These are phyloP conservation scores for Geosmithia flava DNA, from an alignment of 2,329 filamentous ascomycete genomes.

Conservation along the genomic window DNA sequence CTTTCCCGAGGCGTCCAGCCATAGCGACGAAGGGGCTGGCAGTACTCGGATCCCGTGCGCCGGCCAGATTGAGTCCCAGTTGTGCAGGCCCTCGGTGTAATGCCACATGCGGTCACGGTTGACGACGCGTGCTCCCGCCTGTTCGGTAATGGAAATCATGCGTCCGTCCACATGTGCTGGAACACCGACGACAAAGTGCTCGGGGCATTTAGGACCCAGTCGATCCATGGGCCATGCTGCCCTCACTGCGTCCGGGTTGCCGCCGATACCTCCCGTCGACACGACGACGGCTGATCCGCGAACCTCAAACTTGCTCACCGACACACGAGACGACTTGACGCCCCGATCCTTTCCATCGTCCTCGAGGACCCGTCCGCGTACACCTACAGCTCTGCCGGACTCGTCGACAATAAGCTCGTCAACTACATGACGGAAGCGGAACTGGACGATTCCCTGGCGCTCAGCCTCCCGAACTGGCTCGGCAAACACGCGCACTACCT, in stretches of 20 bases:
- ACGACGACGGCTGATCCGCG: slow-evolving; percentile 39
- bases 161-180: slow-evolving; percentile 53
- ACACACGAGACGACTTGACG: slow-evolving; percentile 33
- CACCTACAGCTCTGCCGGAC: slow-evolving; percentile 36
- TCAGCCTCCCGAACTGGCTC: slow-evolving; percentile 43
- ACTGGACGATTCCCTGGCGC: slow-evolving; percentile 38
- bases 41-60: slow-evolving; percentile 47
- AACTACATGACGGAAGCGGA: slow-evolving; percentile 43
- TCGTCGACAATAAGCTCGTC: slow-evolving; percentile 41
- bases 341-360: slow-evolving; percentile 37
- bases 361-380: slow-evolving; percentile 40
- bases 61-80: slow-evolving; percentile 53
- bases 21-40: slow-evolving; percentile 47
- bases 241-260: slow-evolving; percentile 48
- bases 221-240: slow-evolving; percentile 44
- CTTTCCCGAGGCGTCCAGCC: slow-evolving; percentile 48
- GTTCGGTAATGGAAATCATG: slow-evolving; percentile 45
- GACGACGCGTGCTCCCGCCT: slow-evolving; percentile 39
- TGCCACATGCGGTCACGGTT: slow-evolving; percentile 56
- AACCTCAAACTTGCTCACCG: slow-evolving; percentile 39
- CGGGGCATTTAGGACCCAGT: slow-evolving; percentile 41
- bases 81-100: slow-evolving; percentile 49
- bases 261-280: slow-evolving; percentile 46
- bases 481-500: slow-evolving; percentile 43
- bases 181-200: slow-evolving; percentile 46